Conservation (phyloP, 1,284 basidiomycete genomes). For the Polyporus tsugae region DNA sequence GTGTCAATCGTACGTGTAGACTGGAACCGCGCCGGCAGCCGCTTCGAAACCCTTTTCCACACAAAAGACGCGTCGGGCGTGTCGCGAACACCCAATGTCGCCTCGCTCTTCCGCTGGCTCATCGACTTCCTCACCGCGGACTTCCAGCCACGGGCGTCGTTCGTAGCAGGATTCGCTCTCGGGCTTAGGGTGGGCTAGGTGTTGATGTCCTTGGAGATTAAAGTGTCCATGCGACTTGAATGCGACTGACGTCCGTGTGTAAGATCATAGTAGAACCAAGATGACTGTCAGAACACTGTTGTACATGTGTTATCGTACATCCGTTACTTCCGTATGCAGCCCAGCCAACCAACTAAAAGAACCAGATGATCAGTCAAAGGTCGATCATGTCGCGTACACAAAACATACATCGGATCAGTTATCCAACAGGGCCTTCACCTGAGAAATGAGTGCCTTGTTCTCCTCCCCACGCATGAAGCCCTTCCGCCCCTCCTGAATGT, state of each 20-base stretch:
- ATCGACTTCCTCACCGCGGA: conserved; percentile 91
- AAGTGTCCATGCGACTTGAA: neutral
- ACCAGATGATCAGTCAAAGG: conserved; percentile 6
- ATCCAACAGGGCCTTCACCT: conserved; percentile 41
- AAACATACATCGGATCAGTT: conserved; percentile 3
- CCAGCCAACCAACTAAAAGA: neutral
- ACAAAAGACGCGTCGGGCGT: conserved; percentile 62
- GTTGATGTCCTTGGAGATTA: neutral
- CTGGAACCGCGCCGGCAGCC: conserved; percentile 68
- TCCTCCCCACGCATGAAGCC: conserved; percentile 34
- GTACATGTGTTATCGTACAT: neutral
- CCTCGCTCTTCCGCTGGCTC: conserved; percentile 74
- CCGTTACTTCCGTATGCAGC: neutral
- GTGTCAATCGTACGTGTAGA: conserved; percentile 79
- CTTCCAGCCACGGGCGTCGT: conserved; percentile 87
- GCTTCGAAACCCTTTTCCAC: conserved; percentile 82
- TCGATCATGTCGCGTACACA: conserved; percentile 5
- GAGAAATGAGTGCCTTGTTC: conserved; percentile 44
- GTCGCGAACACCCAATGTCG: conserved; percentile 66
- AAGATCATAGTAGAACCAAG: conserved; percentile 4
- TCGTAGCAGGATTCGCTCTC: conserved; percentile 74
- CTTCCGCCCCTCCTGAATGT: conserved; percentile 26
- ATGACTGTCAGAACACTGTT: neutral
- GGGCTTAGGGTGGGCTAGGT: conserved; percentile 63
- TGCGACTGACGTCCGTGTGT: conserved; percentile 1